Evolutionary conservation across 179 eudicot genomes (phyloP).

Genomic region (Drosera spatulata): DNA sequence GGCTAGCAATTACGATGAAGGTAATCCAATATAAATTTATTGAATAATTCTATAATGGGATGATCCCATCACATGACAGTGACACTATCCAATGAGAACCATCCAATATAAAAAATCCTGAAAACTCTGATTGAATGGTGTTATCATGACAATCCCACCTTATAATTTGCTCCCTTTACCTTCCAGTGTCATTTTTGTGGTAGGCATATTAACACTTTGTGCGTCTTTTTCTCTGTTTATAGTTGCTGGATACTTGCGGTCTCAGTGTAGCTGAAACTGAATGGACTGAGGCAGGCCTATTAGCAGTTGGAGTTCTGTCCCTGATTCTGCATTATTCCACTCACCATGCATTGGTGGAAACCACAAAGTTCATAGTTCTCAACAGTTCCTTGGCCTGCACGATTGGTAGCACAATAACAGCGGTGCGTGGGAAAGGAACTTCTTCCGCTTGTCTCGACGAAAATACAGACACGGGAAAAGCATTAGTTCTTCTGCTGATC

Average conservation of each 20-base stretch:
- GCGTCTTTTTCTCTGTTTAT: slow-evolving; percentile 6
- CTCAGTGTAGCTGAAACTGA: slow-evolving; percentile 24
- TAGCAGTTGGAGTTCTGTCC: slow-evolving; percentile 49
- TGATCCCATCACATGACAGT: too few species aligned
- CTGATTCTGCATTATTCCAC: slow-evolving; percentile 73
- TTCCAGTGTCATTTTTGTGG: too few species aligned
- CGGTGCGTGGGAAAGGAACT: slow-evolving; percentile 50
- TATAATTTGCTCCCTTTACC: too few species aligned
- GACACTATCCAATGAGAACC: too few species aligned
- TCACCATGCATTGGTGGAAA: slow-evolving; percentile 42
- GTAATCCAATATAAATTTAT: slow-evolving; percentile 19
- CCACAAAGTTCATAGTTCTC: slow-evolving; percentile 58
- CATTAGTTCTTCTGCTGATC: slow-evolving; percentile 43
- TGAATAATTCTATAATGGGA: too few species aligned
- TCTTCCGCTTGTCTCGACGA: slow-evolving; percentile 45
- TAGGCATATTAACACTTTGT: not conserved
- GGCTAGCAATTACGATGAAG: slow-evolving; percentile 62
- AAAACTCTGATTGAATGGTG: too few species aligned
- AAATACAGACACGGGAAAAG: slow-evolving; percentile 45
- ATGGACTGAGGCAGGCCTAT: slow-evolving; percentile 53
- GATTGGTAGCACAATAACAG: slow-evolving; percentile 31
- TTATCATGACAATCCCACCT: too few species aligned
- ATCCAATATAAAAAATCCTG: too few species aligned
- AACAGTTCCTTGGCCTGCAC: slow-evolving; percentile 43
- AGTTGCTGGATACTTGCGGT: slow-evolving; percentile 59